Evolutionary conservation across 2,329 filamentous ascomycete genomes (phyloP), one percentile per base, ranked within the genome.

Genomic region (Diaporthe nobilis): DNA sequence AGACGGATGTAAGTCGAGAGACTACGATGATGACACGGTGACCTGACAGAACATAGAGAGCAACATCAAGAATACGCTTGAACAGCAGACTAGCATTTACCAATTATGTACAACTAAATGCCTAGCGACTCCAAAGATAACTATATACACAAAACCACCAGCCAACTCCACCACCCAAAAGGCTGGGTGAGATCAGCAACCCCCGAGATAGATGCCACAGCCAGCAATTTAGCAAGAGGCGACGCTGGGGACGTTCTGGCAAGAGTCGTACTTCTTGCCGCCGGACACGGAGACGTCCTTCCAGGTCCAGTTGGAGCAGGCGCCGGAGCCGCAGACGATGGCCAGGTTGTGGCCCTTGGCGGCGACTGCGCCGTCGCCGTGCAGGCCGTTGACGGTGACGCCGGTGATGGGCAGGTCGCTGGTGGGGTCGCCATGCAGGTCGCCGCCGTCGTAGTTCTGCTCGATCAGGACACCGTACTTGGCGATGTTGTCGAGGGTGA

Each of bases 241-340:
- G 2, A 57, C 68, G 57, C 67, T 28, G 39, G 73, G 73, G 68
- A 77, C 34, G 53, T 76, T 76, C 15, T 51, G 58, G 75, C 75
- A 77, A 12, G 67, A 61, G 47, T 31, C 51, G 47, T 70, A 65
- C 17, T 37, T 58, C 37, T 61, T 68, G 28, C 73, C 73, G 37
- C 75, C 75, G 12, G 75, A 34, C 39, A 77, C 70, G 3, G 65
- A 47, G 39, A 75, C 73, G 47, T 25, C 55, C 20, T 22, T 42
- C 76, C 76, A 77, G 37, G 67, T 75, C 76, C 76, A 77, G 76
- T 49, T 17, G 9, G 74, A 72, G 75, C 75, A 77, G 34, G 58
- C 25, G 55, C 67, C 58, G 25, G 34, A n/a, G 31, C 71, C 76
- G 68, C 76, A 77, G 42, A 71, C 71, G n/a, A 77, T 76, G 60